These are phyloP conservation scores for Exophiala mesophila DNA, from an alignment of 2,329 filamentous ascomycete genomes.

Conservation along the genomic window DNA sequence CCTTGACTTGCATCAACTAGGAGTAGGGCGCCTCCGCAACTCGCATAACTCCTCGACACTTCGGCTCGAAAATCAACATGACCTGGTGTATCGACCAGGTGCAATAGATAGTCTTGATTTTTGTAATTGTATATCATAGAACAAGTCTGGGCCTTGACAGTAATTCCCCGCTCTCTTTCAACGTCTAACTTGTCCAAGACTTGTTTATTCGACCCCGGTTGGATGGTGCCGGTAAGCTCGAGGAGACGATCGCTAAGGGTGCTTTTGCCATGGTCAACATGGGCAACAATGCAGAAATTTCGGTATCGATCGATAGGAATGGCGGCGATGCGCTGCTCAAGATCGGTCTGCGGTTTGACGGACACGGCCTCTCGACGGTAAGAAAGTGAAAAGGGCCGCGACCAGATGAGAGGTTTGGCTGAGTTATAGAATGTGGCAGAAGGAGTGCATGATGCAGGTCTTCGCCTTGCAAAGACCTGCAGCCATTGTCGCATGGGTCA, in stretches of 20 bases:
- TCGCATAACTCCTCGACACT: constrained; percentile 91
- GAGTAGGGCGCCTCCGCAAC: constrained; percentile 85
- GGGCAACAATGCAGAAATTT: constrained; percentile 98
- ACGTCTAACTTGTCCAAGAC: constrained; percentile 96
- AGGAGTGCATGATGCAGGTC: constrained; percentile 21
- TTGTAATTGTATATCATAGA: constrained; percentile 91
- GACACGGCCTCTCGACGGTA: constrained; percentile 26
- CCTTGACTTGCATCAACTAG: constrained; percentile 96
- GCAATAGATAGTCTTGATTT: constrained; percentile 83
- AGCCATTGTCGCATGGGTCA: constrained; percentile 27
- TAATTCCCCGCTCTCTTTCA: constrained; percentile 92
- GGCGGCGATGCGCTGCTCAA: constrained; percentile 53
- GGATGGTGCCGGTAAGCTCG: constrained; percentile 89
- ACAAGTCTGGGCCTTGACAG: constrained; percentile 97
- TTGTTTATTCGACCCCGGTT: constrained; percentile 83
- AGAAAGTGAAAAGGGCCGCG: constrained; percentile 30
- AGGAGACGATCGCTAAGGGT: constrained; percentile 89
- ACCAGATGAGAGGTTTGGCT: neutral
- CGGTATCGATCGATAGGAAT: constrained; percentile 57
- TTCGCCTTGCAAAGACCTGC: constrained; percentile 26
- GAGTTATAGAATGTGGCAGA: constrained; percentile 14
- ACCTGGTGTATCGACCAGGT: constrained; percentile 93
- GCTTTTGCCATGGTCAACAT: constrained; percentile 98
- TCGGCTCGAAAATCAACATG: constrained; percentile 98
- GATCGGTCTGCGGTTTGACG: constrained; percentile 39